Percentiles rank a stretch among this genome's conserved stretches.
phyloP scores from a whole-genome alignment of 768 basidiomycete species.

The Amanita subjunquillea region DNA sequence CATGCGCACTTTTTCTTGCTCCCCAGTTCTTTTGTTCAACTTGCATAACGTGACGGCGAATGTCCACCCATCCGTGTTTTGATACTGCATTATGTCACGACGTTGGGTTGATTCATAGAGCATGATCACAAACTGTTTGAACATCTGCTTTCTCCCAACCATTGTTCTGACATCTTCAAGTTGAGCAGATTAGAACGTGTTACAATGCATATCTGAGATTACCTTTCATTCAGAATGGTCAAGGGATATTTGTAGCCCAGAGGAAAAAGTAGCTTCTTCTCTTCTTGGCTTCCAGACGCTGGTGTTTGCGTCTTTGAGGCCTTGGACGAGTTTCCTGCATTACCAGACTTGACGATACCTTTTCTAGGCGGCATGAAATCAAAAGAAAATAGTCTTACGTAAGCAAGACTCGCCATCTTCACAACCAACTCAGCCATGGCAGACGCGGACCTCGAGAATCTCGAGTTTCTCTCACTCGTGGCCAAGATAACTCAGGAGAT shows the following conservation, averaged over 20 bases:
- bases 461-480: conserved; percentile 88
- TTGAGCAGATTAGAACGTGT: background rate
- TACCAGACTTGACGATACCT: conserved; percentile 81
- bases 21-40: conserved; percentile 60
- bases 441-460: conserved; percentile 75
- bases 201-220: background rate
- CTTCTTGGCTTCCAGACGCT: conserved; percentile 14
- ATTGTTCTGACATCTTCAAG: conserved; percentile 68
- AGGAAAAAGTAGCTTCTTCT: conserved; percentile 64
- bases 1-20: conserved; percentile 59
- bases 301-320: conserved; percentile 16
- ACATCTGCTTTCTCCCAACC: conserved; percentile 82
- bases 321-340: conserved; percentile 82
- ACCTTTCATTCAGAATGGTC: conserved; percentile 74
- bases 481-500: conserved; percentile 90
- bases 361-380: conserved; percentile 43
- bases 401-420: conserved; percentile 6
- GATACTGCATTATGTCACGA: conserved; percentile 29
- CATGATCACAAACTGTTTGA: conserved; percentile 47
- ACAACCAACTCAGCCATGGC: conserved; percentile 31
- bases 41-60: conserved; percentile 62
- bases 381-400: conserved; percentile 6
- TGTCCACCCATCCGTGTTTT: conserved; percentile 37
- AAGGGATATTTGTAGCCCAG: conserved; percentile 80
- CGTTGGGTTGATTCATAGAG: conserved; percentile 3